A percentile compares a stretch with the other conserved stretches of the same genome.
phyloP scores from a whole-genome alignment of 768 basidiomycete genomes.

The Leccinum incarnatum region DNA sequence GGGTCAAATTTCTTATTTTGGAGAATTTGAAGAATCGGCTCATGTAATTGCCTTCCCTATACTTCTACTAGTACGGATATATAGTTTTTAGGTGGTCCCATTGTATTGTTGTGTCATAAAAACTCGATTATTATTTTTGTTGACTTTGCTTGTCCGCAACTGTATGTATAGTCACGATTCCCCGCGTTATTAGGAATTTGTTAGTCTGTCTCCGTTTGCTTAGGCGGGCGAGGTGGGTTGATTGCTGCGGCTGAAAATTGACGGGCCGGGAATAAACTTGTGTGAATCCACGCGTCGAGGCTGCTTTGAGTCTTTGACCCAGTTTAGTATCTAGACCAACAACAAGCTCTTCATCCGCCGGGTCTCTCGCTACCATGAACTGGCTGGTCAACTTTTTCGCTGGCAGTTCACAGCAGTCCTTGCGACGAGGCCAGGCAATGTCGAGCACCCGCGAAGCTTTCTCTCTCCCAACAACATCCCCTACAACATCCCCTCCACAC shows the following conservation, averaged over 20 bases:
- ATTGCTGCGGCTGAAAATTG: slow-evolving; percentile 18
- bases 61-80: no score
- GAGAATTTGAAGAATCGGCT: no score
- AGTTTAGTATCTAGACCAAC: slow-evolving; percentile 10
- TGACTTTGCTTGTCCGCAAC: no score
- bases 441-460: slow-evolving; percentile 86
- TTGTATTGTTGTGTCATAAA: no score
- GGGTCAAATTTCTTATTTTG: no score
- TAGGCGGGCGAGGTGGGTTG: slow-evolving; percentile 5
- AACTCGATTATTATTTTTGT: no score
- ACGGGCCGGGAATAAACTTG: slow-evolving; percentile 1
- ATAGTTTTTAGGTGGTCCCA: no score
- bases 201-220: background rate
- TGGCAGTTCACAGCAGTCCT: slow-evolving; percentile 44
- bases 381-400: slow-evolving; percentile 72
- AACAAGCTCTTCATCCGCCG: background rate
- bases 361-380: slow-evolving; percentile 47
- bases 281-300: background rate
- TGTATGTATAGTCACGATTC: background rate
- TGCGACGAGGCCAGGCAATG: slow-evolving; percentile 63
- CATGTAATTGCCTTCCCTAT: no score
- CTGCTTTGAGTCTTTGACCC: slow-evolving; percentile 6
- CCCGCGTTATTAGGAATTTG: background rate
- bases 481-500: slow-evolving; percentile 47
- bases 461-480: slow-evolving; percentile 75